Conservation (phyloP, 805 yeast species). For the Ogataea philodendri region DNA sequence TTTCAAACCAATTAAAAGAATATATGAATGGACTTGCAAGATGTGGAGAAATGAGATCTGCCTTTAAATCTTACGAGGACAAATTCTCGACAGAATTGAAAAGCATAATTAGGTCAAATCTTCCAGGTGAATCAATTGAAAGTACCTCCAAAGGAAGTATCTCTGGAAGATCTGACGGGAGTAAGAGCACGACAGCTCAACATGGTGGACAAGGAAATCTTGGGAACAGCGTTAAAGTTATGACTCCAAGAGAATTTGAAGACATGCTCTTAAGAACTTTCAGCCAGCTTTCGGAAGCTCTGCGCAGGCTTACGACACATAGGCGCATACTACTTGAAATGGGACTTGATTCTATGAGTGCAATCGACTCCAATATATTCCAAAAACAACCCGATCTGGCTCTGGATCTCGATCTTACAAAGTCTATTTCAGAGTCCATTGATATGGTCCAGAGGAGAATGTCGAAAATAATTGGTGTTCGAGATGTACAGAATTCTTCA, state of each 20-base stretch:
- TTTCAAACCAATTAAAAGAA: conserved; percentile 43
- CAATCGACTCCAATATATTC: conserved; percentile 26
- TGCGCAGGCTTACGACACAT: conserved; percentile 71
- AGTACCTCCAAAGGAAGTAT: conserved; percentile 15
- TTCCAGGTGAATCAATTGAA: conserved; percentile 51
- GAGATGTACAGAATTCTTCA: conserved; percentile 67
- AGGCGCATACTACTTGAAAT: conserved; percentile 76
- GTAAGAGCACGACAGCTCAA: conserved; percentile 26
- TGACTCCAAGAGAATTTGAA: conserved; percentile 76
- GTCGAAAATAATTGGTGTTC: conserved; percentile 71
- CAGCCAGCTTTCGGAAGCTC: conserved; percentile 64
- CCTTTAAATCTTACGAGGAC: conserved; percentile 66
- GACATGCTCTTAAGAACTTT: conserved; percentile 61
- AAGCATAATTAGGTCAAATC: conserved; percentile 58
- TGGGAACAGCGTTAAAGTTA: conserved; percentile 50
- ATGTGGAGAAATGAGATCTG: conserved; percentile 58
- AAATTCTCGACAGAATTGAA: conserved; percentile 69
- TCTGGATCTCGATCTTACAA: conserved; percentile 64
- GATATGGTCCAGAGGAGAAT: conserved; percentile 72
- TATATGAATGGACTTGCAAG: conserved; percentile 56
- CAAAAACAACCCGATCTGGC: conserved; percentile 39
- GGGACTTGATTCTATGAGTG: conserved; percentile 49
- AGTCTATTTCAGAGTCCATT: conserved; percentile 64
- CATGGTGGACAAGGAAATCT: conserved; percentile 30
- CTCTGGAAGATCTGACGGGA: conserved; percentile 30